These are phyloP conservation scores for Fraxinus pennsylvanica DNA, from an alignment of 257 asterid species.

Conservation along the genomic window DNA sequence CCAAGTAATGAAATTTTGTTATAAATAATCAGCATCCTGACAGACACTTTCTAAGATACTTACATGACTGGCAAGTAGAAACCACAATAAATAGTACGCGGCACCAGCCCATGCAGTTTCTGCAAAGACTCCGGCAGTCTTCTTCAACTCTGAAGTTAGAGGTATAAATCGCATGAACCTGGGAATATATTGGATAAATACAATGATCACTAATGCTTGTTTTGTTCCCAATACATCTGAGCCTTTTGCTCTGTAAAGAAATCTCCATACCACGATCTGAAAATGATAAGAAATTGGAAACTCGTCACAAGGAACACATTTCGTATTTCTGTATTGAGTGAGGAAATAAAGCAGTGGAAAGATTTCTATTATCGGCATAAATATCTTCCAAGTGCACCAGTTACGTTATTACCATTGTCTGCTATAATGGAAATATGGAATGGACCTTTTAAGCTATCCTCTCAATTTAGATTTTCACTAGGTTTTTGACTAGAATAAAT, in stretches of 20 bases:
- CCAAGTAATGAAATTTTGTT: slow-evolving; percentile 3
- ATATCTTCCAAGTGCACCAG: neutral
- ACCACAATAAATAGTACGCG: slow-evolving; percentile 88
- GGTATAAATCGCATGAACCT: slow-evolving; percentile 79
- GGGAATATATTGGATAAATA: slow-evolving; percentile 77
- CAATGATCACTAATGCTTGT: slow-evolving; percentile 62
- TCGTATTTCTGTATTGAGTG: neutral
- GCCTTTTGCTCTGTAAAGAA: slow-evolving; percentile 58
- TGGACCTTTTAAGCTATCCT: neutral
- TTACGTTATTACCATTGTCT: neutral
- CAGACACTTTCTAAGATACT: slow-evolving; percentile 32
- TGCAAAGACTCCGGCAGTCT: slow-evolving; percentile 91
- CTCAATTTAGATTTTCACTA: neutral
- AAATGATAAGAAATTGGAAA: slow-evolving; percentile 24
- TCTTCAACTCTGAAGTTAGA: slow-evolving; percentile 81
- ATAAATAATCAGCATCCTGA: slow-evolving; percentile 6
- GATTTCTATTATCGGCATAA: neutral
- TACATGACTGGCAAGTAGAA: slow-evolving; percentile 94
- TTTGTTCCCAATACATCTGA: slow-evolving; percentile 80
- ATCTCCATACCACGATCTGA: slow-evolving; percentile 90
- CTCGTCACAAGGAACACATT: neutral
- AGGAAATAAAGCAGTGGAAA: neutral
- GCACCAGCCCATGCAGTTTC: slow-evolving; percentile 99
- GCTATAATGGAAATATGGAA: neutral
- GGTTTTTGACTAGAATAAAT: neutral